Percentiles rank a stretch among this genome's conserved stretches.
Conservation (phyloP, 2,329 filamentous ascomycete species). For the Microsporum canis region DNA sequence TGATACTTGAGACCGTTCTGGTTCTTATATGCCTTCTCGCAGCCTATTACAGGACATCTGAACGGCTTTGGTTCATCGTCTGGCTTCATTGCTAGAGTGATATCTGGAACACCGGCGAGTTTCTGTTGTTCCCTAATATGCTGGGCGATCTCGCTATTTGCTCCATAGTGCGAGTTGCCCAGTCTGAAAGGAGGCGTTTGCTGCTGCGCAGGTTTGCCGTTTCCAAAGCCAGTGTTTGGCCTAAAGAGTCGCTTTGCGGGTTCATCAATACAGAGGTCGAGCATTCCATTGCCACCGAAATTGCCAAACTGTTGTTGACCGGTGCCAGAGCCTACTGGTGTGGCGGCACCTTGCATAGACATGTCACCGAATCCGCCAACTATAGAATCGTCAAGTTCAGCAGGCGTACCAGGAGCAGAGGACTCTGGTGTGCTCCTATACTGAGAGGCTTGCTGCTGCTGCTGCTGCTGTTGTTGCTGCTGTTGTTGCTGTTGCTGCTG, state of each 20-base stretch:
- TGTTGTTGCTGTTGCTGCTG: conserved; percentile 28
- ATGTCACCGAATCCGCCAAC: conserved; percentile 52
- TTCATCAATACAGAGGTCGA: conserved; percentile 69
- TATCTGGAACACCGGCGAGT: conserved; percentile 44
- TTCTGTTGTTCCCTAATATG: conserved; percentile 54
- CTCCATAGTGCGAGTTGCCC: conserved; percentile 61
- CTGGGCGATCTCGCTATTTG: conserved; percentile 63
- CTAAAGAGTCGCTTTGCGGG: conserved; percentile 90
- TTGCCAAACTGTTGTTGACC: conserved; percentile 27
- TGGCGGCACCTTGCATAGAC: conserved; percentile 39
- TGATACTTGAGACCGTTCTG: conserved; percentile 95
- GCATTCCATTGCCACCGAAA: conserved; percentile 38
- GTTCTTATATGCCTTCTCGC: conserved; percentile 99
- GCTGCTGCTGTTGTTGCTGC: conserved; percentile 30
- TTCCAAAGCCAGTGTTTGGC: conserved; percentile 58
- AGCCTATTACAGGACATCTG: conserved; percentile 94
- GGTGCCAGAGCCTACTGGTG: conserved; percentile 26
- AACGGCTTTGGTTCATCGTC: conserved; percentile 95
- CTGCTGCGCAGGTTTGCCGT: conserved; percentile 52
- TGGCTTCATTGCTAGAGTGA: conserved; percentile 35
- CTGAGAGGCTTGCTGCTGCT: conserved; percentile 36
- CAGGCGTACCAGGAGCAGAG: conserved; percentile 57
- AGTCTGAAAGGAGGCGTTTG: conserved; percentile 64
- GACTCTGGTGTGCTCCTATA: conserved; percentile 50
- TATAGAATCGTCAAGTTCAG: conserved; percentile 64